phyloP scores from a whole-genome alignment of 345 rosid species.

The Firmiana major region DNA sequence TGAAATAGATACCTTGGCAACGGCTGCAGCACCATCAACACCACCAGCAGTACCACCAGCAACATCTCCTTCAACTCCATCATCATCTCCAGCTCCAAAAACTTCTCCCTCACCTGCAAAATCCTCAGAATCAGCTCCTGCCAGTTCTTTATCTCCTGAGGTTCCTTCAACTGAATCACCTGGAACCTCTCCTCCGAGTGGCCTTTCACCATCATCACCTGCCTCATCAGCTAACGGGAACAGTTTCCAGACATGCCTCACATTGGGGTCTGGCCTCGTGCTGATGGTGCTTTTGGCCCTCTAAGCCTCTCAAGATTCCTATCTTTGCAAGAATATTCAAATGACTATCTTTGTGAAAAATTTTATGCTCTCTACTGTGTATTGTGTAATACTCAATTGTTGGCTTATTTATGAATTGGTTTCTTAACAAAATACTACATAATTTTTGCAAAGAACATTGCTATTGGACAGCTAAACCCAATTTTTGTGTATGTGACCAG shows the following conservation, averaged over 20 bases:
- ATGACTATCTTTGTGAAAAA: neutral
- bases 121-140: constrained; percentile 14
- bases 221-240: constrained; percentile 32
- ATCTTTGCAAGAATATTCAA: neutral
- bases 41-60: neutral
- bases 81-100: constrained; percentile 2
- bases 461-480: neutral
- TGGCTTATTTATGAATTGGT: neutral
- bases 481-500: neutral
- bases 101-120: neutral
- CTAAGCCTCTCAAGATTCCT: neutral
- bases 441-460: constrained; percentile 3
- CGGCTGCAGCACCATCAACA: constrained; percentile 28
- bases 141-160: constrained; percentile 16
- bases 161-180: constrained; percentile 26
- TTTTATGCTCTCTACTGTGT: neutral
- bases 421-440: neutral
- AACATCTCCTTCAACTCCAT: constrained; percentile 13
- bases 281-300: constrained; percentile 2
- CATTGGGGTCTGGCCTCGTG: constrained; percentile 13
- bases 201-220: constrained; percentile 8
- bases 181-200: constrained; percentile 16
- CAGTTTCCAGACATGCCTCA: constrained; percentile 12
- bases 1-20: constrained; percentile 45
- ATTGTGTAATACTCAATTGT: neutral